Percentiles rank a stretch among this genome's conserved stretches.
Evolutionary conservation across 176 grass and related monocot genomes (phyloP).

Genomic region (Paspalum notatum): DNA sequence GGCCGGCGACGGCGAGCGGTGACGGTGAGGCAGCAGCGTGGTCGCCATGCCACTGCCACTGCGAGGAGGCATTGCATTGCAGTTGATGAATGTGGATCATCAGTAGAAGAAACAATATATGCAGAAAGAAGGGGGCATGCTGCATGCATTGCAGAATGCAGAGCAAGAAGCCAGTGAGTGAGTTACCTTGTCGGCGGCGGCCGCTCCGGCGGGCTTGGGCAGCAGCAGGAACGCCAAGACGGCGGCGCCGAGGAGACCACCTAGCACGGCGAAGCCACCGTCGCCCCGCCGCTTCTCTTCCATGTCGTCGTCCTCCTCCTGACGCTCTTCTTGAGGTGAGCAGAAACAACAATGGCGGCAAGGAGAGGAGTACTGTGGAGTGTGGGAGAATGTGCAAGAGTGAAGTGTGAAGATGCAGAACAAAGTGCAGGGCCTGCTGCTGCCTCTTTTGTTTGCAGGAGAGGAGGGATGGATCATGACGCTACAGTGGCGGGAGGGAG

Average conservation of each 20-base stretch:
- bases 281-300: not conserved
- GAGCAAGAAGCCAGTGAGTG: too few species aligned
- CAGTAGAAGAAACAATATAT: too few species aligned
- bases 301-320: not conserved
- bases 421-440: not conserved
- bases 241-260: conserved; percentile 12
- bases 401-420: not conserved
- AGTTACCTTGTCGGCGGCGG: conserved; percentile 23
- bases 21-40: not conserved
- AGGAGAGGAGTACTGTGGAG: not conserved
- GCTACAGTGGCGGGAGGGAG: not conserved
- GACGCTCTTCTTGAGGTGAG: not conserved
- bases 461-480: not conserved
- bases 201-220: conserved; percentile 2
- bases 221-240: not conserved
- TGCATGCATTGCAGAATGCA: too few species aligned
- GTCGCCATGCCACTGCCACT: conserved; percentile 12
- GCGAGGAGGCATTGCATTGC: too few species aligned
- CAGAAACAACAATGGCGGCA: not conserved
- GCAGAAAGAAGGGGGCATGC: too few species aligned
- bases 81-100: too few species aligned
- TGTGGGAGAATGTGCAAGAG: not conserved
- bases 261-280: not conserved
- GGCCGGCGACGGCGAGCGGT: not conserved
- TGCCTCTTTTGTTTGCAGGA: not conserved